Conservation (phyloP, 176 grass and related monocot genomes). For the Thinopyrum elongatum region DNA sequence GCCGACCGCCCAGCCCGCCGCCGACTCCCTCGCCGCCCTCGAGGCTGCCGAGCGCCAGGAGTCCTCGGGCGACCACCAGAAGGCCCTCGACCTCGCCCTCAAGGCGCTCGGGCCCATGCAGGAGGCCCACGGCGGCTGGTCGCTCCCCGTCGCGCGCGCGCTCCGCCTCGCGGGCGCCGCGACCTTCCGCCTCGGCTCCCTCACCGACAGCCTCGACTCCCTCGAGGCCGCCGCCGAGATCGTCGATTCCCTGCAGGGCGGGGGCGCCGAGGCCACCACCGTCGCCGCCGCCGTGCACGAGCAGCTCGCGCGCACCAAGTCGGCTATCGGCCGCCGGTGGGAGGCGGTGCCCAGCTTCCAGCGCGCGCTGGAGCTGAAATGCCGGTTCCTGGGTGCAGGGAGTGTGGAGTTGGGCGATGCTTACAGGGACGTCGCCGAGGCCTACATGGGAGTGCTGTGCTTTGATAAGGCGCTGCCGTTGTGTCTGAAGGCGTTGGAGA, state of each 20-base stretch:
- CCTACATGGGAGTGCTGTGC: constrained; percentile 40
- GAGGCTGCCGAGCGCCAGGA: constrained; percentile 45
- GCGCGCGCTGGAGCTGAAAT: constrained; percentile 51
- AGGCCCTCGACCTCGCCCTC: constrained; percentile 52
- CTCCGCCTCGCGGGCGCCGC: constrained; percentile 60
- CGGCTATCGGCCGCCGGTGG: constrained; percentile 51
- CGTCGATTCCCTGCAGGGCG: constrained; percentile 18
- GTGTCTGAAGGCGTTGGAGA: constrained; percentile 51
- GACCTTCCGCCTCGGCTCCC: constrained; percentile 37
- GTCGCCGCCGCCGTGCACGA: constrained; percentile 44
- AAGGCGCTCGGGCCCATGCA: constrained; percentile 54
- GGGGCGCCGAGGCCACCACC: constrained; percentile 26
- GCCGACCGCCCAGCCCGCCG: constrained; percentile 25
- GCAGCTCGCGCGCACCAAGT: constrained; percentile 63
- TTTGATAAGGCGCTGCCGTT: constrained; percentile 57
- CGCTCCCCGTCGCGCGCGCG: constrained; percentile 54
- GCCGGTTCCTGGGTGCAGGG: constrained; percentile 15
- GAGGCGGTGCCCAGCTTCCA: constrained; percentile 45
- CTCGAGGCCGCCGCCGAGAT: constrained; percentile 62
- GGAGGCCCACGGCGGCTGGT: constrained; percentile 67
- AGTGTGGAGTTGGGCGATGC: constrained; percentile 43
- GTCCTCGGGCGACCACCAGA: constrained; percentile 34
- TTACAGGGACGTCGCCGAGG: constrained; percentile 53
- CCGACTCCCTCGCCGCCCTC: constrained; percentile 30
- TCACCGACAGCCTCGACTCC: constrained; percentile 60